Base-by-base conservation (phyloP, 176 grass and related monocot species). In the Panicum miliaceum region DNA sequence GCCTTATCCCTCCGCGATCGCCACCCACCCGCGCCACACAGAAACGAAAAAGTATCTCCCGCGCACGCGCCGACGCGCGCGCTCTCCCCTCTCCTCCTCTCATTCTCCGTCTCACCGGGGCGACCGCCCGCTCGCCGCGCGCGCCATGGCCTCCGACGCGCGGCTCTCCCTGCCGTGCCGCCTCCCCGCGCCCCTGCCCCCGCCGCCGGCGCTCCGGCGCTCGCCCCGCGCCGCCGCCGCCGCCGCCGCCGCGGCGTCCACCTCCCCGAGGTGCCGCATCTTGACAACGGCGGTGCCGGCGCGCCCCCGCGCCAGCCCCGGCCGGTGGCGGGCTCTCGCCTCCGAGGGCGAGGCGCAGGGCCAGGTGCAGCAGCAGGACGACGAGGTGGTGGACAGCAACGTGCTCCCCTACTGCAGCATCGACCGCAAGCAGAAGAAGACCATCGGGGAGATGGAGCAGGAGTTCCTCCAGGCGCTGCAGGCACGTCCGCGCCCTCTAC, bases 361-460 rank as follows among this genome's bases (percentile, higher is more conserved):
- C 27, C 41, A 38, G 36, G 10, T 45, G 62, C 87, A 81, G 51
- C 76, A 80, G 67, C 57, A 66, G 34, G 81, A 66, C 12, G 84
- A 76, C 6, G 90, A 91, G 14, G 41, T 84, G 8, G 86, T 86
- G 56, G 95, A 97, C 79, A 79, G 84, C 70, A 97, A 97, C 81
- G 84, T 97, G 23, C 89, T 97, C 18, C 95, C 35, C 12, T 97
- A 97, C 75, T 97, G 92, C 88, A 91, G 92, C 88, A 88, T 97
- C 82, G 75, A 94, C 51, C 75, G 86, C 56, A 97, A 97, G 79
- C 26, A 78, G 25, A 94, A 97, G 78, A 97, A 94, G 88, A 88
- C 79, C 57, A 52, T 97, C 23, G 95, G 95, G 76, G 95, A 97
- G 52, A 90, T 97, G 89, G 95, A 94, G 90, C 92, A 97, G 90